These are phyloP conservation scores for Chloromonas sp. DNA, from an alignment of 163 green algal species.

Conservation along the genomic window DNA sequence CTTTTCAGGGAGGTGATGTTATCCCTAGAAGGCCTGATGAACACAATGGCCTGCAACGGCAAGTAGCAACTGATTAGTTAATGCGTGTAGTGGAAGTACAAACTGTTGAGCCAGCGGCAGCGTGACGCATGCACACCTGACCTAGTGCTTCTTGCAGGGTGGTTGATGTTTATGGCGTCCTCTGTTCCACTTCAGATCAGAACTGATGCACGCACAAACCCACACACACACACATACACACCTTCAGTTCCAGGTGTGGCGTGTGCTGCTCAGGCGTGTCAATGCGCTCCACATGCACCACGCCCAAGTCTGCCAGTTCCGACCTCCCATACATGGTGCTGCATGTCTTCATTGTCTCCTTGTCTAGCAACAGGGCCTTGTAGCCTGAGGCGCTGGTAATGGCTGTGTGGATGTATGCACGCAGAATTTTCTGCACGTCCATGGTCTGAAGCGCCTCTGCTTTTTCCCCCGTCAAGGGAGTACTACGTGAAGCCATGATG, in stretches of 20 bases:
- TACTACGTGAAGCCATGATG: background rate
- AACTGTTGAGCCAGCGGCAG: too few species aligned
- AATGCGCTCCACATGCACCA: conserved; percentile 86
- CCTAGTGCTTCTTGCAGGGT: too few species aligned
- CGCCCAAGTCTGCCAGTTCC: conserved; percentile 87
- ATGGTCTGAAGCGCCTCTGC: background rate
- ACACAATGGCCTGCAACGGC: conserved; percentile 71
- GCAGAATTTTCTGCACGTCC: background rate
- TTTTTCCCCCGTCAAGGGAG: background rate
- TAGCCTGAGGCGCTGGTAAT: conserved; percentile 52
- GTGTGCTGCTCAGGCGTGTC: conserved; percentile 45
- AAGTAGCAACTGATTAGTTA: too few species aligned
- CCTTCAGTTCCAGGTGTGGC: conserved; percentile 77
- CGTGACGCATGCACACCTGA: too few species aligned
- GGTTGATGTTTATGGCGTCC: too few species aligned
- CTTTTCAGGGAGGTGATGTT: conserved; percentile 82
- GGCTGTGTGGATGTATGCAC: background rate
- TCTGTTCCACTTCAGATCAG: too few species aligned
- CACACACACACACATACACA: conserved; percentile 8
- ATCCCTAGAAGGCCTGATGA: conserved; percentile 87
- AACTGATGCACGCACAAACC: too few species aligned
- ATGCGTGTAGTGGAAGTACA: too few species aligned
- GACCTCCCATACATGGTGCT: conserved; percentile 69
- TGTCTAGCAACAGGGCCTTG: conserved; percentile 91
- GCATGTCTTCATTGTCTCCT: conserved; percentile 74